A percentile compares a stretch with the other conserved stretches of the same genome.
Conservation (phyloP, 2,329 filamentous ascomycete species). For the Apiospora pterosperma region DNA sequence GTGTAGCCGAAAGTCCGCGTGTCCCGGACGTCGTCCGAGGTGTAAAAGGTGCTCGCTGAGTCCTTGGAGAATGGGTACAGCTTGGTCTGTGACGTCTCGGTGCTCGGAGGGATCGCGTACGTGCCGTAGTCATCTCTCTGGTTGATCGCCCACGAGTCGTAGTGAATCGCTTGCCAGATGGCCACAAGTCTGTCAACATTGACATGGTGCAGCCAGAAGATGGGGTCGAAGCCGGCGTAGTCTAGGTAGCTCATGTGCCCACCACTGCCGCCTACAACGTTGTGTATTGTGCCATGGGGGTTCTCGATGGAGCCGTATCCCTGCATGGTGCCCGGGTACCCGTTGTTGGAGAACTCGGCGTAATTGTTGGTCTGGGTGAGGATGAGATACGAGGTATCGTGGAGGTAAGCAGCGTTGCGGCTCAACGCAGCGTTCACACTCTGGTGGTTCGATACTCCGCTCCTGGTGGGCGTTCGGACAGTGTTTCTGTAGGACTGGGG, state of each 20-base stretch:
- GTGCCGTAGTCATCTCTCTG: background rate
- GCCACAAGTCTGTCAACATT: constrained; percentile 23
- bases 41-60: background rate
- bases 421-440: background rate
- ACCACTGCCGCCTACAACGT: constrained; percentile 11
- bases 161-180: constrained; percentile 23
- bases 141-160: constrained; percentile 7
- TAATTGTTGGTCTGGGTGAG: constrained; percentile 5
- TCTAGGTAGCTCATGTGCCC: constrained; percentile 23
- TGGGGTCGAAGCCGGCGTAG: constrained; percentile 23
- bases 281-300: constrained; percentile 20
- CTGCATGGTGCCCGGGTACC: constrained; percentile 4
- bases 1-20: constrained; percentile 2
- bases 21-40: constrained; percentile 3
- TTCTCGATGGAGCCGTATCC: constrained; percentile 15
- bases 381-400: constrained; percentile 6
- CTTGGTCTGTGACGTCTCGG: background rate
- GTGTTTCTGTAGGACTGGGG: background rate
- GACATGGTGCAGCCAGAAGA: constrained; percentile 21
- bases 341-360: constrained; percentile 8
- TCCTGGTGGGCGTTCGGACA: background rate
- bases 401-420: constrained; percentile 4
- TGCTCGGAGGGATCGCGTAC: background rate
- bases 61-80: constrained; percentile 2
- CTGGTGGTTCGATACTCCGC: background rate